phyloP scores from a whole-genome alignment of 148 eudicot species.

The Camellia granthamiana region DNA sequence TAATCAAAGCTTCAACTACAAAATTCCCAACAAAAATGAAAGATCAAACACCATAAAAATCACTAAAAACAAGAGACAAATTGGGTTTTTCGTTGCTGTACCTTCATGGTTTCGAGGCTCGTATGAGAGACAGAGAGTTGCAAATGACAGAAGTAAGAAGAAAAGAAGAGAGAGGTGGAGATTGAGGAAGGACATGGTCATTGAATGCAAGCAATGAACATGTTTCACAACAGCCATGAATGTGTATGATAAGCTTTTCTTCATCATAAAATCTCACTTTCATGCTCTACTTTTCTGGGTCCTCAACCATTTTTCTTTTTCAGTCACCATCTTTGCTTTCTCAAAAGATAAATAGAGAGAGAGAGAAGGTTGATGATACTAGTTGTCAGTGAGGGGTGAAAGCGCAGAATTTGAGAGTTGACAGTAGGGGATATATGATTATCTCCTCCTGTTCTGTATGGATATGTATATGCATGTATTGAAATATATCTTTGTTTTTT shows the following conservation, averaged over 20 bases:
- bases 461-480: too few species aligned
- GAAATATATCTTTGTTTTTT: too few species aligned
- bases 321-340: slow-evolving; percentile 4
- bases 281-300: background rate
- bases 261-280: background rate
- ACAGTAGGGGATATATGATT: slow-evolving; percentile 5
- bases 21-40: background rate
- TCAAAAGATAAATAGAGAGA: background rate
- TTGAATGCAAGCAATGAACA: slow-evolving; percentile 11
- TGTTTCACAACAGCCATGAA: slow-evolving; percentile 6
- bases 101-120: slow-evolving; percentile 87
- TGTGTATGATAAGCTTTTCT: background rate
- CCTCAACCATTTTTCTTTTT: background rate
- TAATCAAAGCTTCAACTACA: slow-evolving; percentile 80
- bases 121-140: slow-evolving; percentile 40
- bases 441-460: background rate
- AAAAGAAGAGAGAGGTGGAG: slow-evolving; percentile 19
- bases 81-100: slow-evolving; percentile 8
- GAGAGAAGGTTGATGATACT: background rate
- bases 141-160: slow-evolving; percentile 21
- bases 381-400: slow-evolving; percentile 19
- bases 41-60: background rate
- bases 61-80: background rate
- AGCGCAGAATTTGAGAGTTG: slow-evolving; percentile 33
- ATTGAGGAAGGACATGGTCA: slow-evolving; percentile 18